Evolutionary conservation across 148 eudicot species (phyloP).

Genomic region (Arbutus unedo): DNA sequence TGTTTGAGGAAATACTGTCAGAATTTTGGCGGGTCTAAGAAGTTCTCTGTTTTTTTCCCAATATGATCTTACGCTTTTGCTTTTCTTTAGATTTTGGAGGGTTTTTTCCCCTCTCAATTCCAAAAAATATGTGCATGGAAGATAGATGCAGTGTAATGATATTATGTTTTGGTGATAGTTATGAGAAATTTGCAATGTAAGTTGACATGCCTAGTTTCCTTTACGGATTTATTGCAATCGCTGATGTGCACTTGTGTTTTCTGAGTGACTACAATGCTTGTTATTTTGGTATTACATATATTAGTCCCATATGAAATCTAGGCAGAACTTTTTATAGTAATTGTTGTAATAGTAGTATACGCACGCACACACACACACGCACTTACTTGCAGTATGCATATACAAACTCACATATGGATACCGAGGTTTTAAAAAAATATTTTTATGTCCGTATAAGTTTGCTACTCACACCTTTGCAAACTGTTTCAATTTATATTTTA

Average conservation of each 20-base stretch:
- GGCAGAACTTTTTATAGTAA: not conserved
- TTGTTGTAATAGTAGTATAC: not conserved
- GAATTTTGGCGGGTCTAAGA: not conserved
- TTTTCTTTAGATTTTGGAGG: not conserved
- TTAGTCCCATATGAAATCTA: not conserved
- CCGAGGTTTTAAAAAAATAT: too few relatives aligned
- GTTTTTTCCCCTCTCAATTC: not conserved
- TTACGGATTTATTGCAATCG: not conserved
- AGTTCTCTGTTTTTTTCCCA: not conserved
- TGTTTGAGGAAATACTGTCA: not conserved
- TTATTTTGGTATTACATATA: not conserved
- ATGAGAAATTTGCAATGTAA: not conserved
- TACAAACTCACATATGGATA: too few relatives aligned
- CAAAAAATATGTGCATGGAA: not conserved
- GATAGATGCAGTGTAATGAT: not conserved
- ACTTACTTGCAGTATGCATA: too few relatives aligned
- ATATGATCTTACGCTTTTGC: not conserved
- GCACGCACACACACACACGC: too few relatives aligned
- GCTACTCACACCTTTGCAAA: too few relatives aligned
- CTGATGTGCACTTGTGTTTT: not conserved
- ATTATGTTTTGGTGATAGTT: not conserved
- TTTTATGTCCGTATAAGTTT: too few relatives aligned
- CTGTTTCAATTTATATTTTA: too few relatives aligned
- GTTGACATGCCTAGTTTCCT: not conserved
- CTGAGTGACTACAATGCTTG: not conserved